Evolutionary conservation across 495 filamentous ascomycete species (phyloP).

Genomic region (Xylaria telfairii): DNA sequence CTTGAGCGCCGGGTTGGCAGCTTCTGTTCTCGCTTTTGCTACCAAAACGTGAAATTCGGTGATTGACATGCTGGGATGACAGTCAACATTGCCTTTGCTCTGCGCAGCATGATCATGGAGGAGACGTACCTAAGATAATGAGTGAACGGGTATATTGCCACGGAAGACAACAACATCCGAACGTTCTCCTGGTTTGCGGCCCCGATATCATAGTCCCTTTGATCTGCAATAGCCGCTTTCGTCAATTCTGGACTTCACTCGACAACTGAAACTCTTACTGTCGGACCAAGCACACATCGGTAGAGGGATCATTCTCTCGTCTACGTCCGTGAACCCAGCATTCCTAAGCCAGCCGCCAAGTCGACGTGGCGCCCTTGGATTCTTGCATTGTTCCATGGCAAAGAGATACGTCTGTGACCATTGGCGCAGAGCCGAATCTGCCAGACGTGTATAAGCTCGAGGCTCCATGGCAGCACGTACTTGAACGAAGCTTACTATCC

Average conservation of each 20-base stretch:
- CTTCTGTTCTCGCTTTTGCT: slow-evolving; percentile 69
- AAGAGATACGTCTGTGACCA: slow-evolving; percentile 75
- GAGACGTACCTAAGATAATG: slow-evolving; percentile 46
- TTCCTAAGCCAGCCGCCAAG: slow-evolving; percentile 66
- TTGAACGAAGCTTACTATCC: slow-evolving; percentile 48
- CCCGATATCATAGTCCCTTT: slow-evolving; percentile 68
- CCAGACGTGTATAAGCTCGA: slow-evolving; percentile 15
- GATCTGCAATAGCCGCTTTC: slow-evolving; percentile 53
- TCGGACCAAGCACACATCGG: slow-evolving; percentile 78
- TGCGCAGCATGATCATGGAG: not conserved
- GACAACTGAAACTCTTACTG: slow-evolving; percentile 52
- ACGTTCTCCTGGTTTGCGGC: slow-evolving; percentile 65
- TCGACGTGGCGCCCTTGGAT: slow-evolving; percentile 70
- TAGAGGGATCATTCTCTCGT: slow-evolving; percentile 69
- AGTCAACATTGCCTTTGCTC: slow-evolving; percentile 14
- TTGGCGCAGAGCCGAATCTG: slow-evolving; percentile 71
- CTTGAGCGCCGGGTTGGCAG: slow-evolving; percentile 67
- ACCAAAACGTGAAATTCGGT: slow-evolving; percentile 69
- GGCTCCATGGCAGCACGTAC: slow-evolving; percentile 18
- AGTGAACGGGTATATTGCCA: slow-evolving; percentile 68
- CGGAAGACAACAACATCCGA: slow-evolving; percentile 62
- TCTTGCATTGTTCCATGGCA: slow-evolving; percentile 70
- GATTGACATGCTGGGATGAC: slow-evolving; percentile 64
- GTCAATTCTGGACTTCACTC: slow-evolving; percentile 12
- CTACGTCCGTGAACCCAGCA: slow-evolving; percentile 77